Base-by-base conservation (phyloP, 2,329 filamentous ascomycete genomes). In the Ophiostoma perfectum region DNA sequence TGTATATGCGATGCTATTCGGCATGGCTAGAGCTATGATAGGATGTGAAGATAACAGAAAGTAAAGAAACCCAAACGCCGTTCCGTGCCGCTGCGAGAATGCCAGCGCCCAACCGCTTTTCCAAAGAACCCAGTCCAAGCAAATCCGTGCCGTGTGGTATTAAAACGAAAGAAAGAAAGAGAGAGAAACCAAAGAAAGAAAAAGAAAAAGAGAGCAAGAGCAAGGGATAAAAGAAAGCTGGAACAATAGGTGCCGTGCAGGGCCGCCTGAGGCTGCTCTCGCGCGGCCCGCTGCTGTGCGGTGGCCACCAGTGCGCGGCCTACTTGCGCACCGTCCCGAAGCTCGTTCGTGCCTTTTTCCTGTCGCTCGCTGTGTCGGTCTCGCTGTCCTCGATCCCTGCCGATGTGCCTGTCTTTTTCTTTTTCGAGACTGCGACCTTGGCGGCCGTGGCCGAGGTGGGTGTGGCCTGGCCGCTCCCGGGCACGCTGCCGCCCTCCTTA, bases 281-380 rank as follows among this genome's bases (percentile, higher is more conserved):
- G 27, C 27, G 27, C 27, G 27, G 27, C 27, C 27, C 27, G 27
- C 27, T 27, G 27, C 27, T 27, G 27, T 27, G 27, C 27, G 27
- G 1, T 27, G 27, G 2, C 27, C 27, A 27, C 27, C 27, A 27
- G 27, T 27, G 7, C 9, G n/a, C n/a, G 49, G n/a, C 16, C 45
- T 66, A 73, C 74, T 84, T 86, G 68, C 84, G 80, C 42, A 80
- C 79, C 0, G 83, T 82, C 16, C 84, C 84, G 75, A 87, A 87
- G 73, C 84, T 84, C 2, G 84, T 86, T 71, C 85, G 79, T 67
- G 85, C 83, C 76, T 87, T 82, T 74, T 83, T 87, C 64, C 78
- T 75, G 68, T 83, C 82, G 65, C 77, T 77, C 16, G 80, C 78
- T 12, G 80, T 78, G 68, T 88, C 86, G 36, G 81, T 84, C 77